Base-by-base conservation (phyloP, 2,329 filamentous ascomycete species). In the Penicillium sp. region DNA sequence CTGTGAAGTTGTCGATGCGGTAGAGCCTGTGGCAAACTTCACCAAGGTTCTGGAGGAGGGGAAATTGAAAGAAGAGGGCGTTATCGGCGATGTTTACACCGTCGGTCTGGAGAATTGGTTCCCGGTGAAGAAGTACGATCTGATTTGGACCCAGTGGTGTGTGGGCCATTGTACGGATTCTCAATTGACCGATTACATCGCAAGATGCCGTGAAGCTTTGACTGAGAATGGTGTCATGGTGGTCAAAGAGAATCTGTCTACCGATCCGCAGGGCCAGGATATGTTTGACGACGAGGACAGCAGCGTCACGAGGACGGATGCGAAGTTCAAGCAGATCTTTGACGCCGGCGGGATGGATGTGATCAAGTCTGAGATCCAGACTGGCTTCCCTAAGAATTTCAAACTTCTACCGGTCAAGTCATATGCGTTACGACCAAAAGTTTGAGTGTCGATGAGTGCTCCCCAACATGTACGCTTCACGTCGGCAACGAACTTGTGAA, bases 121-220 rank as follows among this genome's bases (percentile, higher is more conserved):
- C 0, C 73, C 69, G 4, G 56, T 57, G 44, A 70, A 71, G 8
- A 68, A 73, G 44, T 96, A 96, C 70, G 87, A 92, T 67, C 70
- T 96, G 41, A 84, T 96, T 54, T 96, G 90, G 89, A 87, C 83
- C 46, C 92, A 96, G 71, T 96, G 92, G 91, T 96, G 91, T 70
- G 72, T 92, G 7, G 88, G 89, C 22, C 87, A 96, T 69, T 75
- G 96, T 48, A 90, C 82, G 0, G 90, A 96, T 66, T 72, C 71
- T 7, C 84, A 95, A 68, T 68, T 96, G 4, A 76, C 88, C 1
- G 74, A 74, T 2, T 95, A 86, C 63, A 71, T 96, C 14, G 61
- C 74, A 50, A 77, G 82, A 24, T 89, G 89, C 67, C 80, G 78
- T 43, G 61, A 69, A 0, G 76, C 76, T 0, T 62, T 87, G 54